Evolutionary conservation across 257 asterid genomes (phyloP).

Genomic region (Solanum chiquidenum): DNA sequence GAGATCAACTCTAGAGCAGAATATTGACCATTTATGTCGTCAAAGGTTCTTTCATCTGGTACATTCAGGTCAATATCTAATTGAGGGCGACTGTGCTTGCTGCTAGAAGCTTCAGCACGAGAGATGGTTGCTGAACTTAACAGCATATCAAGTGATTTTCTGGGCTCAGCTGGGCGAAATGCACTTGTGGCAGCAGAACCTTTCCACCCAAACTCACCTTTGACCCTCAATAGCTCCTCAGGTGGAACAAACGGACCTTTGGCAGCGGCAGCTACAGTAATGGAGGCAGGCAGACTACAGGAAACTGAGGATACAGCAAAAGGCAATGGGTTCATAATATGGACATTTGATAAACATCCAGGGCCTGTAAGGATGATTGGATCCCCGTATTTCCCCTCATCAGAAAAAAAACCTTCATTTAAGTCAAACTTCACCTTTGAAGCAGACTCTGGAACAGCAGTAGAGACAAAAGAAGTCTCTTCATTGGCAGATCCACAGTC

Average conservation of each 20-base stretch:
- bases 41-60: slow-evolving; percentile 39
- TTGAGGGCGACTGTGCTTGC: slow-evolving; percentile 32
- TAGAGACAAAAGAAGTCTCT: slow-evolving; percentile 15
- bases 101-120: slow-evolving; percentile 28
- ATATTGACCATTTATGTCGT: slow-evolving; percentile 31
- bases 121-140: slow-evolving; percentile 9
- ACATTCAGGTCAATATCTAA: slow-evolving; percentile 47
- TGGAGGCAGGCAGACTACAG: slow-evolving; percentile 41
- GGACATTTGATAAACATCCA: slow-evolving; percentile 23
- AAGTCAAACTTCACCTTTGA: slow-evolving; percentile 59
- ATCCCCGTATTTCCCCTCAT: slow-evolving; percentile 69
- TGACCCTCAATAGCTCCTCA: slow-evolving; percentile 67
- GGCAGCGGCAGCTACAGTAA: slow-evolving; percentile 85
- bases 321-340: slow-evolving; percentile 16
- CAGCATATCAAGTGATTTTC: slow-evolving; percentile 38
- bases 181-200: slow-evolving; percentile 98
- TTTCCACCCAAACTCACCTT: slow-evolving; percentile 86
- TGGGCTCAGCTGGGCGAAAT: slow-evolving; percentile 96
- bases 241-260: slow-evolving; percentile 81
- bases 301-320: slow-evolving; percentile 28
- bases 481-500: slow-evolving; percentile 11
- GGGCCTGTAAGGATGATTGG: slow-evolving; percentile 12
- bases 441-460: slow-evolving; percentile 17
- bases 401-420: slow-evolving; percentile 60
- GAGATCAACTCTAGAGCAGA: slow-evolving; percentile 15